Base-by-base conservation (phyloP, 2,329 filamentous ascomycete species). In the Sporothrix protearum region DNA sequence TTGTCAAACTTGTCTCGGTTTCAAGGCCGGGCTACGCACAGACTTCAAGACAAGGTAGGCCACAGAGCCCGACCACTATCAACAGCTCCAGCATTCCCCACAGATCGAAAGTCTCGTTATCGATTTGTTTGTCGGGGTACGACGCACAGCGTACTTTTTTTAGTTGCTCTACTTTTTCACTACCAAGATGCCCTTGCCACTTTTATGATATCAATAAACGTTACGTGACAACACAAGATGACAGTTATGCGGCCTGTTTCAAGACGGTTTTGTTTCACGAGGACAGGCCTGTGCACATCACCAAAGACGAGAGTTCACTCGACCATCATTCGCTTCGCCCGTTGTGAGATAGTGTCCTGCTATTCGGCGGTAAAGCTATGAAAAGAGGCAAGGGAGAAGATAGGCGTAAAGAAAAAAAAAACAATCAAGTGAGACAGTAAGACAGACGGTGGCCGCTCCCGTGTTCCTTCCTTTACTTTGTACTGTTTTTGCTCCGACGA, bases 281-380 rank as follows among this genome's bases (percentile, higher is more conserved):
- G 25, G 12, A 33, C 22, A 25, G 22, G 12, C 16, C 16, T 6
- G n/a, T 22, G n/a, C n/a, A 51, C 49, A 22, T 49, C 45, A 19
- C 45, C 22, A 51, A 28, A 53, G 28, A 14, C 9, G 12, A 25
- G 16, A 25, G 10, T 33, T 39, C 61, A 47, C 6, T 47, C 36
- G 22, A n/a, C 22, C 36, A 1, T 25, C 36, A 22, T 30, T 30
- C 6, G 28, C 28, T 45, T 51, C 45, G 19, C 64, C 28, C 64
- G 47, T 53, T 68, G 64, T 45, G 25, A 53, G 53, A 68, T 68
- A 45, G 28, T 45, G 66, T 68, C 49, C 66, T 68, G 66, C 16
- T 22, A 55, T 68, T 68, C 28, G 66, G 42, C 66, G 33, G n/a
- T 2, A 28, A 19, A 30, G 9, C 30, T 6, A 6, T 8, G 28